Conservation (phyloP, 257 asterid genomes). For the Rubia yunnanensis region DNA sequence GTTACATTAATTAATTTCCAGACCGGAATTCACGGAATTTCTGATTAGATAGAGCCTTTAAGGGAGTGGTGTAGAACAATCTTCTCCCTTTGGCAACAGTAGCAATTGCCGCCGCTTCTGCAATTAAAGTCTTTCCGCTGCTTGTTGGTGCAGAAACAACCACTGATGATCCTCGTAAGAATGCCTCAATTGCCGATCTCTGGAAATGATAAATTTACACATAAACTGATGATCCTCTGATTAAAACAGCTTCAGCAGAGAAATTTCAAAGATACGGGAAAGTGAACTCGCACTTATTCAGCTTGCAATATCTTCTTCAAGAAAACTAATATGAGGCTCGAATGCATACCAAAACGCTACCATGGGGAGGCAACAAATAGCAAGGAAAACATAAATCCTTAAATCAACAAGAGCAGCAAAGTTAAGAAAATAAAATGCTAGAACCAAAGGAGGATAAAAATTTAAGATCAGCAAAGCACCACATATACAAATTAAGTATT, state of each 20-base stretch:
- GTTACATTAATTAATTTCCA: slow-evolving; percentile 11
- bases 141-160: slow-evolving; percentile 99
- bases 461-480: background rate
- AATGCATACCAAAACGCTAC: too few relatives aligned
- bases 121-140: slow-evolving; percentile 97
- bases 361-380: background rate
- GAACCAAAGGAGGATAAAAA: background rate
- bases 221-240: too few relatives aligned
- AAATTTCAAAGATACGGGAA: background rate
- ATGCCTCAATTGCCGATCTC: slow-evolving; percentile 76
- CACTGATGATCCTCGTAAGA: slow-evolving; percentile 85
- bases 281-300: background rate
- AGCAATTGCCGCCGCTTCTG: slow-evolving; percentile 99
- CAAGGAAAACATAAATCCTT: background rate
- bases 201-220: slow-evolving; percentile 7
- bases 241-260: background rate
- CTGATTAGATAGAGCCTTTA: slow-evolving; percentile 94
- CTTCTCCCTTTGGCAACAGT: slow-evolving; percentile 78
- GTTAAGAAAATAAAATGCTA: background rate
- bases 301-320: background rate
- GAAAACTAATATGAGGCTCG: background rate
- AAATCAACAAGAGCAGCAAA: background rate
- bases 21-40: slow-evolving; percentile 96
- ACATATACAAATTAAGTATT: background rate
- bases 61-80: slow-evolving; percentile 92